A percentile compares a stretch with the other conserved stretches of the same genome.
Evolutionary conservation across 2,329 filamentous ascomycete species (phyloP).

Genomic region (Teratosphaeria epicoccoides): DNA sequence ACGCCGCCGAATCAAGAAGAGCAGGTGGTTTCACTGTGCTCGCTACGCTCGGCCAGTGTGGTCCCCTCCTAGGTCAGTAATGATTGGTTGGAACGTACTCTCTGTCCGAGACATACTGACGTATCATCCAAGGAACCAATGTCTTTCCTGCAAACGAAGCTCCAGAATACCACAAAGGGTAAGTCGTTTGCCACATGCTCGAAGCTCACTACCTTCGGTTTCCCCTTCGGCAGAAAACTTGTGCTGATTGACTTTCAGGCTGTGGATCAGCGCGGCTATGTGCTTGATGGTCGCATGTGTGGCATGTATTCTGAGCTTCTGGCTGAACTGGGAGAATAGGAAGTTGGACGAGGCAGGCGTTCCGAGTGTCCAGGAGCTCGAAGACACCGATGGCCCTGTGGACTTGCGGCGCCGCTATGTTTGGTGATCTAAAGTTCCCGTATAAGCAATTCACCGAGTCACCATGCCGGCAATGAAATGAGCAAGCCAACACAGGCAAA

Average conservation of each 20-base stretch:
- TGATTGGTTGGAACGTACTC: conserved; percentile 12
- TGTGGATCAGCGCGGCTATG: conserved; percentile 50
- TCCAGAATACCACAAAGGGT: conserved; percentile 29
- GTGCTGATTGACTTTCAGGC: conserved; percentile 23
- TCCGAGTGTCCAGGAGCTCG: conserved; percentile 15
- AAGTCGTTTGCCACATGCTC: background rate
- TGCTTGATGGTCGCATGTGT: conserved; percentile 50
- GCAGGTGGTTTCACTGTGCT: conserved; percentile 30
- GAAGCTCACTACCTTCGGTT: background rate
- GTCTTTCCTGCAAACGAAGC: conserved; percentile 45
- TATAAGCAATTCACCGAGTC: no score
- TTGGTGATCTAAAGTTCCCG: conserved; percentile 6
- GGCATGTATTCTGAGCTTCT: conserved; percentile 41
- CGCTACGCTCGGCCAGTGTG: conserved; percentile 50
- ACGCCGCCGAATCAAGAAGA: conserved; percentile 29
- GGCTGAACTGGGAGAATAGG: conserved; percentile 51
- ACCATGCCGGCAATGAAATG: background rate
- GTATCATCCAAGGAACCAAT: conserved; percentile 43
- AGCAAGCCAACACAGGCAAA: background rate
- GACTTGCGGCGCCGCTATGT: conserved; percentile 12
- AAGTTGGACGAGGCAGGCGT: conserved; percentile 42
- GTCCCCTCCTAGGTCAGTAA: conserved; percentile 54
- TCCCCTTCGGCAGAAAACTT: background rate
- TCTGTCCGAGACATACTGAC: background rate
- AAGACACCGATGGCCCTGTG: conserved; percentile 10